These are phyloP conservation scores for Lentinula lateritia DNA, from an alignment of 768 basidiomycete genomes.

Conservation along the genomic window DNA sequence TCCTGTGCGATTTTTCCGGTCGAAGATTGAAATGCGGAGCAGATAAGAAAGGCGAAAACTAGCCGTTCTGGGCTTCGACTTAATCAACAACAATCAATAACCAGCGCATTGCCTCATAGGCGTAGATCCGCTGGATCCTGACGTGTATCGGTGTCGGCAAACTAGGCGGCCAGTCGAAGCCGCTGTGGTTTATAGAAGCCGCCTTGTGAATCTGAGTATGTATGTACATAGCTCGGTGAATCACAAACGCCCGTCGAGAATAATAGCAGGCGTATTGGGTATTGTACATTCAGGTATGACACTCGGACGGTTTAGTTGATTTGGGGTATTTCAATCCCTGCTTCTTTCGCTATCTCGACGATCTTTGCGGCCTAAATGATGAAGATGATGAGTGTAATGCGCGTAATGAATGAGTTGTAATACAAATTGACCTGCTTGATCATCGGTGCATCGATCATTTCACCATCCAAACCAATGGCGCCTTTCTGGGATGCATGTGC, in stretches of 20 bases:
- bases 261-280: neutral
- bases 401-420: neutral
- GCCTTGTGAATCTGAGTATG: neutral
- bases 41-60: neutral
- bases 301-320: slow-evolving; percentile 16
- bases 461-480: slow-evolving; percentile 73
- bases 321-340: slow-evolving; percentile 48
- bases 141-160: neutral
- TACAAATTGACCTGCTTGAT: slow-evolving; percentile 58
- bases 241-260: neutral
- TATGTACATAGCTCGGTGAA: neutral
- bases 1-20: neutral
- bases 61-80: neutral
- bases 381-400: neutral
- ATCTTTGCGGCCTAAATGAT: slow-evolving; percentile 40
- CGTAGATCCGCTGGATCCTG: neutral
- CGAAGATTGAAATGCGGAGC: neutral
- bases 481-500: slow-evolving; percentile 52
- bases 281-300: neutral
- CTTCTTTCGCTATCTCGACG: slow-evolving; percentile 46
- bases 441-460: slow-evolving; percentile 93
- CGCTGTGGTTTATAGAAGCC: neutral
- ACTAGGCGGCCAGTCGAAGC: neutral
- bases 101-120: neutral
- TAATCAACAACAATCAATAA: too few species aligned